Evolutionary conservation across 768 basidiomycete species (phyloP), one percentile per base, ranked within the genome.

Genomic region (Dictyophora rubrovolvata): DNA sequence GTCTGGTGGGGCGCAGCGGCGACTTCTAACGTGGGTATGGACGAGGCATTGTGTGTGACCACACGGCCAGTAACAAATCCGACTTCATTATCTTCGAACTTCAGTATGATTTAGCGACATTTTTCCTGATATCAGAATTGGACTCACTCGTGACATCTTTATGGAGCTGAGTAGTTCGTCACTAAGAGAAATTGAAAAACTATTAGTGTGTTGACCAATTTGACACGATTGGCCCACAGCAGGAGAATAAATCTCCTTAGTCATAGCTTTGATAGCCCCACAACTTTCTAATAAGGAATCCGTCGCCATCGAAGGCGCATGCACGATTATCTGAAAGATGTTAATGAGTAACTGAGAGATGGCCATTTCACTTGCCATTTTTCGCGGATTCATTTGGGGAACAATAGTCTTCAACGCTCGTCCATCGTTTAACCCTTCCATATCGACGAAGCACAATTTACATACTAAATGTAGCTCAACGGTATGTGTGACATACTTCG

Each of bases 71-170:
- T 83, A 48, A 99, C 84, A 69, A 86, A 94, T 17, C 90, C 93
- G 49, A 99, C 88, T 71, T 98, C 93, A 66, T 93, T 98, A 69
- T 97, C 95, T 67, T 98, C 96, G 68, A 96, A 97, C 93, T 97
- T 65, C 1, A 46, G 36, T n/a, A 14, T 48, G 28, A 20, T 48
- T n/a, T 47, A 36, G 47, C 9, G 48, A 53, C 23, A 52, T 6
- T 20, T 22, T 46, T n/a, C 46, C 16, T n/a, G 23, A 48, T 20
- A 17, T 33, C 28, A 28, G 7, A 5, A 47, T 23, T 48, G 36
- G 48, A 76, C 89, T 56, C 70, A 95, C 93, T 70, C 86, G 79
- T 11, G 95, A 94, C 83, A 93, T 86, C 67, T 83, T 84, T 63
- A 96, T 71, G 1, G 84, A 81, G 5, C 78, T 80, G 61, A 97